Conservation (phyloP, 192 early-diverging fungal genomes). For the Coemansia sp. region DNA sequence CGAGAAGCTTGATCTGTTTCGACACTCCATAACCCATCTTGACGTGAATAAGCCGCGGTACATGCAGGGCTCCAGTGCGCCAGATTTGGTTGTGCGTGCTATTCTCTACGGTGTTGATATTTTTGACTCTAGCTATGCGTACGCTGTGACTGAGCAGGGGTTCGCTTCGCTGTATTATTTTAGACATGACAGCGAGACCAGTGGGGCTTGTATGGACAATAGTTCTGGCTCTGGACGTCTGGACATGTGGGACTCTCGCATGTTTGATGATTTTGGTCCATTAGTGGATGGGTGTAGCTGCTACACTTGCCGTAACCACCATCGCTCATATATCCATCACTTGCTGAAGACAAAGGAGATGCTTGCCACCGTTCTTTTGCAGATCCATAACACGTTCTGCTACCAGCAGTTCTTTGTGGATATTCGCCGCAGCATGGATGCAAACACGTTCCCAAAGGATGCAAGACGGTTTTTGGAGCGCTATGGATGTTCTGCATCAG, state of each 20-base stretch:
- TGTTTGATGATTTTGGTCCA: slow-evolving; percentile 63
- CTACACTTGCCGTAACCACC: slow-evolving; percentile 66
- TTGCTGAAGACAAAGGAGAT: slow-evolving; percentile 73
- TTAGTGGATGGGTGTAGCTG: slow-evolving; percentile 65
- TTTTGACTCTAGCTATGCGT: slow-evolving; percentile 71
- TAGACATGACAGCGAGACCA: not conserved
- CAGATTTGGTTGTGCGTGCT: slow-evolving; percentile 40
- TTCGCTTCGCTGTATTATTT: slow-evolving; percentile 61
- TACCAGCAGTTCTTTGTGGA: slow-evolving; percentile 47
- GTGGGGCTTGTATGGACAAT: not conserved
- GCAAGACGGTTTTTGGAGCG: slow-evolving; percentile 27
- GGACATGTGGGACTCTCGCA: slow-evolving; percentile 61
- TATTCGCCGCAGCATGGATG: slow-evolving; percentile 39
- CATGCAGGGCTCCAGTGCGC: slow-evolving; percentile 50
- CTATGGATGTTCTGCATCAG: slow-evolving; percentile 15
- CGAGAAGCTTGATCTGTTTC: slow-evolving; percentile 31
- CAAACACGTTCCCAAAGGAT: slow-evolving; percentile 28
- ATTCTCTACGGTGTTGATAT: slow-evolving; percentile 63
- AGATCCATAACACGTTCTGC: slow-evolving; percentile 58
- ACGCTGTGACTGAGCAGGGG: slow-evolving; percentile 64
- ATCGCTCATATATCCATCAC: slow-evolving; percentile 74
- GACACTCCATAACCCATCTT: slow-evolving; percentile 35
- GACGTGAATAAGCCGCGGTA: slow-evolving; percentile 39
- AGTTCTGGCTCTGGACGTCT: slow-evolving; percentile 11
- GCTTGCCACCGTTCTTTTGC: slow-evolving; percentile 72